Evolutionary conservation across 2,329 filamentous ascomycete genomes (phyloP), one percentile per base, ranked within the genome.

Genomic region (Balansia obtecta): DNA sequence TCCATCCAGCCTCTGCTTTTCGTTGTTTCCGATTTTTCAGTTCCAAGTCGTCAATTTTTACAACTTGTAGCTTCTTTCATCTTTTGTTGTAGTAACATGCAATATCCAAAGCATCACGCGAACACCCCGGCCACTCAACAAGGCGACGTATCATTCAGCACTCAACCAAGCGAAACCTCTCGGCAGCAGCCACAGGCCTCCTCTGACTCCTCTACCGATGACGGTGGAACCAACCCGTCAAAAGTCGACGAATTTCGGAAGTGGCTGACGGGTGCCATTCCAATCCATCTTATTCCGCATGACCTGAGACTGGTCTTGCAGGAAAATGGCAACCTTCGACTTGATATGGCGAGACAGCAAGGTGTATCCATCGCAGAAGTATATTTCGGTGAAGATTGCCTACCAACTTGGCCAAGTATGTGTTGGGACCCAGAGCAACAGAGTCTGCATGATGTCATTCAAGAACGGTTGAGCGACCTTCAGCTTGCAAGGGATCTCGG

Each of bases 371-470:
- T 65, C 0, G 30, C 40, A 1, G 54, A 60, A 0, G 49, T 67
- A 5, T 47, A 34, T 27, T 57, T 66, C 3, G 63, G 57, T 2
- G 48, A 56, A 0, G 59, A 67, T 27, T 65, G 65, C 6, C 54
- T 66, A 2, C 61, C 62, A 0, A 52, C 55, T 2, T 67, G 65
- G 65, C 22, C 52, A 1, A 50, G 46, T 7, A 48, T 51, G 13
- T 46, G 44, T 1, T 66, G 61, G 62, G 60, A 64, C 34, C 54
- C 62, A 0, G 43, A 51, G 1, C 20, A 20, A 3, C 55, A 59
- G 18, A 54, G 58, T 3, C 50, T 66, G 4, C 61, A 65, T 33
- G 20, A 45, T 1, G 34, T 43, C 6, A 53, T 67, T 2, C 65
- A 67, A 49, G 39, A 47, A 10, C 56, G 53, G 1, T 53, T 65